These are phyloP conservation scores for Leccinum solheimii DNA, from an alignment of 1,284 basidiomycete species.

Conservation along the genomic window DNA sequence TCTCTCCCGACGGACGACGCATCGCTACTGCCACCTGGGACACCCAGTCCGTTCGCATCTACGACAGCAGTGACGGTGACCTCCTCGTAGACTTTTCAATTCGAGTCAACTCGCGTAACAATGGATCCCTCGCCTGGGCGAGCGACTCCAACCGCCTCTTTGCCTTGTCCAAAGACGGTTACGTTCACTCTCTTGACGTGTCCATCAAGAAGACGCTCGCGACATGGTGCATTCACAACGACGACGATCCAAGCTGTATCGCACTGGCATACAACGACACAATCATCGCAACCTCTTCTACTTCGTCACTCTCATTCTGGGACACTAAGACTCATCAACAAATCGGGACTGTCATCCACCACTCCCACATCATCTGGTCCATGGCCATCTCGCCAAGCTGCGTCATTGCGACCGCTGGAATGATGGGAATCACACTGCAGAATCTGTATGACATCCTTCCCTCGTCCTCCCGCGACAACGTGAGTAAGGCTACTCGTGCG, in stretches of 20 bases:
- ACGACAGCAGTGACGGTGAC: no score
- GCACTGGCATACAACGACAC: no score
- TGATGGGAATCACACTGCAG: no score
- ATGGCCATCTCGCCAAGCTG: neutral
- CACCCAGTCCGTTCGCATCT: slow-evolving; percentile 24
- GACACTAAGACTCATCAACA: no score
- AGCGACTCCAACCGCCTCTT: neutral
- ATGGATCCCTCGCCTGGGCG: neutral
- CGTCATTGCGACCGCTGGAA: neutral
- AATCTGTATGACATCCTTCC: no score
- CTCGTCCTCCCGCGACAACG: no score
- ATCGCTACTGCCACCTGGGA: neutral
- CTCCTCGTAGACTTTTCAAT: neutral
- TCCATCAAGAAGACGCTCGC: neutral
- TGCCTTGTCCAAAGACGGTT: neutral
- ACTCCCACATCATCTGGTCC: neutral
- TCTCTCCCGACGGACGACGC: neutral
- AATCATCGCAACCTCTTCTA: no score
- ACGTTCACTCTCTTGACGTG: no score
- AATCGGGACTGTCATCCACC: neutral
- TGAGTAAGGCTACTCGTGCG: no score
- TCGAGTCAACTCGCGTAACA: neutral
- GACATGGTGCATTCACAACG: neutral
- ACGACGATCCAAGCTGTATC: neutral
- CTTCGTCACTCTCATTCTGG: no score